Evolutionary conservation across 805 yeast species (phyloP), one percentile per base, ranked within the genome.

Genomic region (Myxozyma melibiosi): DNA sequence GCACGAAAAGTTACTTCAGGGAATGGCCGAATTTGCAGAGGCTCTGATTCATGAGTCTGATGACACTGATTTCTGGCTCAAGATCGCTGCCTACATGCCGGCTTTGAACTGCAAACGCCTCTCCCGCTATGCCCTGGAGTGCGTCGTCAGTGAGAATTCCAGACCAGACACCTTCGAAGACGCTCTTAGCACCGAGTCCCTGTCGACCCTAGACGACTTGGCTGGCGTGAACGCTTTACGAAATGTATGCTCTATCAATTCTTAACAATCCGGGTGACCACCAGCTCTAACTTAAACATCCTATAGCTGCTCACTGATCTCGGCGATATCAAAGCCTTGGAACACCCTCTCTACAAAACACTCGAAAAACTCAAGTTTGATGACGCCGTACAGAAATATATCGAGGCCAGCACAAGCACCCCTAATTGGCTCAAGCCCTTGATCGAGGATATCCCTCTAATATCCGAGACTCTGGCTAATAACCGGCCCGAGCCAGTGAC

Each of bases 11-110:
- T 71, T 83, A 66, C 63, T 74, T 38, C 72, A 71, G 54, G 73
- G 78, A 0, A 66, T 86, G 24, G 86, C 83, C 51, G 92, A 88
- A 67, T 72, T 90, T 57, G 72, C 82, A 3, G 82, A 82, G 22
- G 74, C 89, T 37, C 76, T 77, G 58, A 71, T 83, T 1, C 69
- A 85, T 30, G 96, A 88, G 65, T 82, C 83, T 65, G 52, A 34
- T 14, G 58, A 59, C 30, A 31, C 55, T 11, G 58, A 62, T n/a
- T 60, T 60, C 35, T 60, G 64, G 64, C 51, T 60, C 11, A 51
- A 60, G 43, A 49, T 60, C 18, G 62, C 63, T n/a, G 41, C 57
- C 4, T 58, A 45, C 35, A 20, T 51, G 38, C 62, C 64, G 5
- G 64, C 63, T 7, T 35, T 60, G 31, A 57, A 56, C 22, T 22